These are phyloP conservation scores for Candida easanensis DNA, from an alignment of 805 yeast species.

Conservation along the genomic window DNA sequence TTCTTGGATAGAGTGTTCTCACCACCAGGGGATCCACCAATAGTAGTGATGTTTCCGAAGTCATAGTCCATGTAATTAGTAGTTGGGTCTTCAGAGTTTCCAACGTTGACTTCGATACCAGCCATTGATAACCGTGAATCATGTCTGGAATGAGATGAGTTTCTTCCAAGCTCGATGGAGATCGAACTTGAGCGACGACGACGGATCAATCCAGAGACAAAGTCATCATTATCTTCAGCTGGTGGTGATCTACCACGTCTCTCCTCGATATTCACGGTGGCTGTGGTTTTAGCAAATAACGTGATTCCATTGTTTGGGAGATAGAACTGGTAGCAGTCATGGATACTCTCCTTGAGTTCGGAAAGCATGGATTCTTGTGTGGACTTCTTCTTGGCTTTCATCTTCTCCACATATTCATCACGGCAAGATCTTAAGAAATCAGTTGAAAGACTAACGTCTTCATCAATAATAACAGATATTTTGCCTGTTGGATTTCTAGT, in stretches of 20 bases:
- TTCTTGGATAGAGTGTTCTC: constrained; percentile 8
- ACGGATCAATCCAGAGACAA: constrained; percentile 25
- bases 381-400: constrained; percentile 10
- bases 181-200: constrained; percentile 23
- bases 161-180: constrained; percentile 26
- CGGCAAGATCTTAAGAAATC: constrained; percentile 24
- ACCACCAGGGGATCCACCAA: constrained; percentile 1
- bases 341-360: not conserved
- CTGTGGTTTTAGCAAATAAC: not conserved
- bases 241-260: constrained; percentile 6
- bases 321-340: not conserved
- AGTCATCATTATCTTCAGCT: constrained; percentile 18
- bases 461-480: constrained; percentile 15
- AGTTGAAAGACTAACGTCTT: constrained; percentile 19
- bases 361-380: not conserved
- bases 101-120: constrained; percentile 8
- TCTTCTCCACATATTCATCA: constrained; percentile 22
- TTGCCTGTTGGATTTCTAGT: constrained; percentile 6
- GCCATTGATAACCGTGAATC: constrained; percentile 24
- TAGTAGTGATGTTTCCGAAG: constrained; percentile 2
- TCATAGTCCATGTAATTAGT: constrained; percentile 3
- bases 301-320: no score
- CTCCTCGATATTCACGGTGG: not conserved
- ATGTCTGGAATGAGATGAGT: constrained; percentile 23
- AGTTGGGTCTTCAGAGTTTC: not conserved